phyloP scores from a whole-genome alignment of 345 rosid species.

The Populus nigra region DNA sequence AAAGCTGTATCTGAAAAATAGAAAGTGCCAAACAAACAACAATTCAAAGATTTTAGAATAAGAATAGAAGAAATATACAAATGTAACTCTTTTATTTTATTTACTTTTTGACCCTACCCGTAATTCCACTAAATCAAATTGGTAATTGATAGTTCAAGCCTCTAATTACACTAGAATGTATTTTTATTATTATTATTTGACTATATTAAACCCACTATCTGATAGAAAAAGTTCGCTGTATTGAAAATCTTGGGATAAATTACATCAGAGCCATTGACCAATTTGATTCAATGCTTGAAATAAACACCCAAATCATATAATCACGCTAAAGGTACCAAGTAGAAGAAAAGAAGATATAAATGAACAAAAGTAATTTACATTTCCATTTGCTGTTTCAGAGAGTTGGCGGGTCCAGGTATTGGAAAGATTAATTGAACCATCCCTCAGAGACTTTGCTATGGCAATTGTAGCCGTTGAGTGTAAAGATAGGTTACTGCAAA shows the following conservation, averaged over 20 bases:
- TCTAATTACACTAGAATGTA: background rate
- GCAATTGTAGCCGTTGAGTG: constrained; percentile 80
- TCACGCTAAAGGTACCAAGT: background rate
- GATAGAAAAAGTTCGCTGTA: background rate
- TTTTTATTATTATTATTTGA: background rate
- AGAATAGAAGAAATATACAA: constrained; percentile 1
- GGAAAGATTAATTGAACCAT: constrained; percentile 92
- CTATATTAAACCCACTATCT: background rate
- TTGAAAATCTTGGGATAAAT: background rate
- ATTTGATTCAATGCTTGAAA: constrained; percentile 9
- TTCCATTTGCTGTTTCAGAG: constrained; percentile 75
- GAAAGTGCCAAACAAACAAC: constrained; percentile 9
- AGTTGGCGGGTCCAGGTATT: constrained; percentile 91
- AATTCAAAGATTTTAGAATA: constrained; percentile 7
- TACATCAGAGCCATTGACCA: background rate
- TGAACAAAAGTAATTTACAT: constrained; percentile 46
- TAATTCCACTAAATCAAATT: background rate
- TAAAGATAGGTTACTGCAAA: constrained; percentile 61
- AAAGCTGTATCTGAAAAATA: constrained; percentile 64
- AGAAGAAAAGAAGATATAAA: constrained; percentile 5
- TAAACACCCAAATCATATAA: background rate
- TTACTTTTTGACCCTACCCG: background rate
- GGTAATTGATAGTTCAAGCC: background rate
- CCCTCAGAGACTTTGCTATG: constrained; percentile 71
- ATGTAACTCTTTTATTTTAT: constrained; percentile 7